phyloP scores from a whole-genome alignment of 2,329 filamentous ascomycete genomes.

The Sclerotinia subarctica region DNA sequence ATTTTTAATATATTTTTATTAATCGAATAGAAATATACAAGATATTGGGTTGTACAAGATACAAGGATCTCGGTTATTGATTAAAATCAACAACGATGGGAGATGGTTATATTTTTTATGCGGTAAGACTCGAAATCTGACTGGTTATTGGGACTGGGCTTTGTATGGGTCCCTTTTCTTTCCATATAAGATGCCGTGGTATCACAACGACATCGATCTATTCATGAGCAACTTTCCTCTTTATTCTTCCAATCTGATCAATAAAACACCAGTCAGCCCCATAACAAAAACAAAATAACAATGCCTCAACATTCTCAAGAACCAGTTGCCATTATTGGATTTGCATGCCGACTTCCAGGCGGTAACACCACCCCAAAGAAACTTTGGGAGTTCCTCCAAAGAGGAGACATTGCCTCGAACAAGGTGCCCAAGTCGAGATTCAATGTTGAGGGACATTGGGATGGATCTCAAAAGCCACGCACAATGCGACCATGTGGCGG shows the following conservation, averaged over 20 bases:
- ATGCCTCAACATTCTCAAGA: slow-evolving; percentile 26
- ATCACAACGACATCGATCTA: neutral
- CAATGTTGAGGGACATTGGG: slow-evolving; percentile 64
- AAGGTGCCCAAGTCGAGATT: slow-evolving; percentile 62
- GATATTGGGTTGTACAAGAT: neutral
- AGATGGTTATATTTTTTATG: neutral
- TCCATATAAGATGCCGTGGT: neutral
- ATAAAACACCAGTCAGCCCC: neutral
- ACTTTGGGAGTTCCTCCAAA: slow-evolving; percentile 50
- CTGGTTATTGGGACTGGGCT: neutral
- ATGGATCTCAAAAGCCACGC: slow-evolving; percentile 62
- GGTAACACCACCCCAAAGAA: slow-evolving; percentile 35
- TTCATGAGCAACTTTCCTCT: neutral
- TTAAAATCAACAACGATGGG: neutral
- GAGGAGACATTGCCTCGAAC: slow-evolving; percentile 68
- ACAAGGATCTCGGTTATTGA: no score
- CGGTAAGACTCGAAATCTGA: neutral
- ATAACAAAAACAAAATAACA: neutral
- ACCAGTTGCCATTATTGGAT: slow-evolving; percentile 43
- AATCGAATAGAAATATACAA: neutral
- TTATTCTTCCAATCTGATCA: neutral
- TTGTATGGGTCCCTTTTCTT: neutral
- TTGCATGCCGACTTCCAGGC: slow-evolving; percentile 42
- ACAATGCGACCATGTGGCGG: slow-evolving; percentile 71
- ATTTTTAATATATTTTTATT: no score